Conservation (phyloP, 495 filamentous ascomycete species). For the Tirmania nivea region DNA sequence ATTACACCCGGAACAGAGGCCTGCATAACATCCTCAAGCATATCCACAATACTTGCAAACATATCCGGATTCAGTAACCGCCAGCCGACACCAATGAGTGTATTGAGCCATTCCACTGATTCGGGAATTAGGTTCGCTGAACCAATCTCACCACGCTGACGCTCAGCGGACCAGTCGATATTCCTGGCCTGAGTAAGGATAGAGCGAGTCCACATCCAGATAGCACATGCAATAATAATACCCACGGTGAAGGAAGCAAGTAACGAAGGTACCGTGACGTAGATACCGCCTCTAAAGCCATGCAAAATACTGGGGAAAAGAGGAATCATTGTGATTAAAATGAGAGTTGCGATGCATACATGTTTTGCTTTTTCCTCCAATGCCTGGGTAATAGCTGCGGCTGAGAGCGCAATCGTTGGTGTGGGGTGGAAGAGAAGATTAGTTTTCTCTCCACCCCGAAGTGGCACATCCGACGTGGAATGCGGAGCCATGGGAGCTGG, state of each 20-base stretch:
- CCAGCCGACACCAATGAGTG: constrained; percentile 12
- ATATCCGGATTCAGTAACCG: constrained; percentile 15
- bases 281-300: constrained; percentile 47
- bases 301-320: not conserved
- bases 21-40: constrained; percentile 18
- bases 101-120: constrained; percentile 40
- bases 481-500: constrained; percentile 63
- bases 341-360: constrained; percentile 44
- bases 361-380: constrained; percentile 49
- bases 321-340: constrained; percentile 44
- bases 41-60: constrained; percentile 11
- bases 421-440: constrained; percentile 93
- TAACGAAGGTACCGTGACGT: constrained; percentile 30
- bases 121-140: constrained; percentile 76
- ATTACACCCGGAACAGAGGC: constrained; percentile 12
- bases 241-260: constrained; percentile 53
- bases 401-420: constrained; percentile 48
- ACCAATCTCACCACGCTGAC: constrained; percentile 60
- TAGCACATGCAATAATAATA: constrained; percentile 43
- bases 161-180: constrained; percentile 73
- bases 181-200: constrained; percentile 59
- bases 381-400: constrained; percentile 54
- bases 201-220: constrained; percentile 78
- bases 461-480: constrained; percentile 76
- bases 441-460: constrained; percentile 73